Evolutionary conservation across 1,139 yeast species (phyloP).

Genomic region (Debaryomyces singareniensis): DNA sequence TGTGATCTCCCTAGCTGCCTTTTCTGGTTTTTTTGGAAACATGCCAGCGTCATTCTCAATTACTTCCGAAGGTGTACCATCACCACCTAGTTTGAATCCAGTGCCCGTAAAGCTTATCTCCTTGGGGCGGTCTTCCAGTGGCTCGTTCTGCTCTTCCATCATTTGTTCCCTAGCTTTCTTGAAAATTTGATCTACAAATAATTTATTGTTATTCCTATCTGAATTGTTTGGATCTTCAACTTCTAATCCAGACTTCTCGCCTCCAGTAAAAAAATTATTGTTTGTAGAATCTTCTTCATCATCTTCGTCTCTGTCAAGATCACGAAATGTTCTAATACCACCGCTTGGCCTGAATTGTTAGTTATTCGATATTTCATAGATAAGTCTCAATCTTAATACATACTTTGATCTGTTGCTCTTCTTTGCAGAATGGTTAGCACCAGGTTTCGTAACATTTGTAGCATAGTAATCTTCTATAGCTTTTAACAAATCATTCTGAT

Average conservation of each 20-base stretch:
- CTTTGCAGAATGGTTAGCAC: constrained; percentile 1
- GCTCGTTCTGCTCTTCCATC: constrained; percentile 40
- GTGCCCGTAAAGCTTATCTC: constrained; percentile 49
- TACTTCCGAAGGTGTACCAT: constrained; percentile 40
- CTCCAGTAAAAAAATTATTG: constrained; percentile 85
- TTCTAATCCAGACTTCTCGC: constrained; percentile 88
- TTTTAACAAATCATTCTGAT: constrained; percentile 29
- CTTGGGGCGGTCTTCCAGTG: constrained; percentile 12
- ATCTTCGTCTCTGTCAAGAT: constrained; percentile 38
- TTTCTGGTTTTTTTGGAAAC: constrained; percentile 30
- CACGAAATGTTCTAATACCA: constrained; percentile 44
- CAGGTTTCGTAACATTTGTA: constrained; percentile 5
- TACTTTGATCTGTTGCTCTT: constrained; percentile 6
- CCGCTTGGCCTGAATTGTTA: constrained; percentile 7
- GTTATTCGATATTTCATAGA: neutral
- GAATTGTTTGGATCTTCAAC: constrained; percentile 83
- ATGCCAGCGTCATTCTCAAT: constrained; percentile 25
- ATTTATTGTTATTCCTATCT: constrained; percentile 46
- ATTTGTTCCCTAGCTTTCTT: constrained; percentile 39
- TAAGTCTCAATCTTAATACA: constrained; percentile 1
- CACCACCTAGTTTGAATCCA: constrained; percentile 76
- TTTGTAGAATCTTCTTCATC: constrained; percentile 62
- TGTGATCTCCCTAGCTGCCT: constrained; percentile 69
- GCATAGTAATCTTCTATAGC: constrained; percentile 42
- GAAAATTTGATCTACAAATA: constrained; percentile 41